Percentiles rank a stretch among this genome's conserved stretches.
Evolutionary conservation across 805 yeast genomes (phyloP).

Genomic region (Brettanomyces sp.): DNA sequence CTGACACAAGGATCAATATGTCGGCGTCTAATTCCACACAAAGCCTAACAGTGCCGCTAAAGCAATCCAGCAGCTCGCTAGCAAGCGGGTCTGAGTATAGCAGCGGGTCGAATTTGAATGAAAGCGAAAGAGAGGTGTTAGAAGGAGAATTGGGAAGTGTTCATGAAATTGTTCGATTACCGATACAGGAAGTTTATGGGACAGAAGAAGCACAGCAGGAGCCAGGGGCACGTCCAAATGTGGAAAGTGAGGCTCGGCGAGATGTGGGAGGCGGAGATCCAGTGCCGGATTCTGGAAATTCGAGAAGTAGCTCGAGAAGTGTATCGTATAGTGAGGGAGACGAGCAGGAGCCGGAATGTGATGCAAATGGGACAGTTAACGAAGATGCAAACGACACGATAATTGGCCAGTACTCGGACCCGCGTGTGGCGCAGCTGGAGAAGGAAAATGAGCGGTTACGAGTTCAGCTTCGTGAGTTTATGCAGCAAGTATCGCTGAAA

Average conservation of each 20-base stretch:
- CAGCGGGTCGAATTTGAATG: background rate
- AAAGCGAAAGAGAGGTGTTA: no score
- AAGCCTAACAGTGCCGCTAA: no score
- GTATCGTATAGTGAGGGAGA: no score
- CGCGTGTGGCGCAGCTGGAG: background rate
- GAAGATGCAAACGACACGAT: background rate
- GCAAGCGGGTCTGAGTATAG: no score
- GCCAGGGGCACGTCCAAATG: background rate
- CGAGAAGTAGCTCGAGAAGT: no score
- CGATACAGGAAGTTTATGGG: slow-evolving; percentile 1
- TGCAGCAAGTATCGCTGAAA: background rate
- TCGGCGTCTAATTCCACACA: no score
- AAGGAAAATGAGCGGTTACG: background rate
- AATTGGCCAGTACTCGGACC: background rate
- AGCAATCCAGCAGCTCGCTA: no score
- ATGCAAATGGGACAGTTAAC: background rate
- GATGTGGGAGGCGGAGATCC: no score
- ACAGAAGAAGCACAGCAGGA: background rate
- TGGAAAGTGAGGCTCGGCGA: background rate
- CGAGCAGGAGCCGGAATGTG: no score
- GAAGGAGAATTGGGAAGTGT: slow-evolving; percentile 1
- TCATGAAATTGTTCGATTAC: slow-evolving; percentile 1
- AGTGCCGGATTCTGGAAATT: no score
- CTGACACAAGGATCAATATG: no score
- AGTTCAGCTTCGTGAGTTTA: background rate